A percentile compares a stretch with the other conserved stretches of the same genome.
Evolutionary conservation across 441 rosid genomes (phyloP).

Genomic region (Gossypium lobatum): DNA sequence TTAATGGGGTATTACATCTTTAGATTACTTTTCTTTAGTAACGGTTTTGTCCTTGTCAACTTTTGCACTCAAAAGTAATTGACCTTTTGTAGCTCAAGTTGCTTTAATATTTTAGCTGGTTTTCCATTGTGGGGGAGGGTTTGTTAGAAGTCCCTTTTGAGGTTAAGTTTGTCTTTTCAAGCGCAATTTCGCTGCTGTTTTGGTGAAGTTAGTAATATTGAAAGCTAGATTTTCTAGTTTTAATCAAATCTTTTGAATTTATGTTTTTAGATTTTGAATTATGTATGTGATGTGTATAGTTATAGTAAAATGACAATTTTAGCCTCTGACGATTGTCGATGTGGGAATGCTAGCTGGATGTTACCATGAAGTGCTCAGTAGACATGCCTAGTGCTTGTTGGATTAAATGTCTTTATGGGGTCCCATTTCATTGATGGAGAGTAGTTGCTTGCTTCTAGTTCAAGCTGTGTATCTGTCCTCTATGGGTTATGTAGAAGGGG

Average conservation of each 20-base stretch:
- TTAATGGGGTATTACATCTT: neutral
- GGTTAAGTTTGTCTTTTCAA: conserved; percentile 5
- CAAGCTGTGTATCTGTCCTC: conserved; percentile 8
- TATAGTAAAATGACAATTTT: neutral
- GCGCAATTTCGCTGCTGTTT: neutral
- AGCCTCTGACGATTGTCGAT: neutral
- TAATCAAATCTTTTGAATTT: neutral
- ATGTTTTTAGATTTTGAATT: conserved; percentile 5
- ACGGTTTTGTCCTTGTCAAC: conserved; percentile 15
- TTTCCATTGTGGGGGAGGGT: neutral
- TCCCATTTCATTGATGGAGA: conserved; percentile 10
- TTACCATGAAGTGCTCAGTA: neutral
- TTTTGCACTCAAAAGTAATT: conserved; percentile 13
- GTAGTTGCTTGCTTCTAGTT: neutral
- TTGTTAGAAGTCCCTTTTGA: conserved; percentile 14
- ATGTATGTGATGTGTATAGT: neutral
- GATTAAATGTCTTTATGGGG: conserved; percentile 10
- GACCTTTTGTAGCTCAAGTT: conserved; percentile 4
- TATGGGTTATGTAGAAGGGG: neutral
- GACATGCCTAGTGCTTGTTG: conserved; percentile 8
- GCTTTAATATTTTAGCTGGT: neutral
- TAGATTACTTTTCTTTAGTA: conserved; percentile 1
- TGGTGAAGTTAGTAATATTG: neutral
- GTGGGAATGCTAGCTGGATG: conserved; percentile 10
- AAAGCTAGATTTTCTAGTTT: conserved; percentile 12